These are phyloP conservation scores for Cyphellophora attinorum DNA, from an alignment of 2,329 filamentous ascomycete genomes.

Conservation along the genomic window DNA sequence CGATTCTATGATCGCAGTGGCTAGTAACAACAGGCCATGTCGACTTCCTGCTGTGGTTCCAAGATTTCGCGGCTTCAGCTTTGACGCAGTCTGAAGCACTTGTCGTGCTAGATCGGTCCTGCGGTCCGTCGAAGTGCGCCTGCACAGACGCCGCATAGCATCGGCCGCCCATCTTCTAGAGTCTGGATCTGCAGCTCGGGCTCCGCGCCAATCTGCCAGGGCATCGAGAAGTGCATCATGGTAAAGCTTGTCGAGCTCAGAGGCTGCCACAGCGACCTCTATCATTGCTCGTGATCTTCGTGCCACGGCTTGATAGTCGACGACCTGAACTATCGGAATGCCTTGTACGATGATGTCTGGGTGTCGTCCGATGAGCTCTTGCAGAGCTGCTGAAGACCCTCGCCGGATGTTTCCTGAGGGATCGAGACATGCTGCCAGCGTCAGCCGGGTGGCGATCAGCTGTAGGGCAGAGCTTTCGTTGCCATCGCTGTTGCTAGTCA, in stretches of 20 bases:
- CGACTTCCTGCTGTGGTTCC: constrained; percentile 31
- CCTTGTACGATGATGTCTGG: constrained; percentile 74
- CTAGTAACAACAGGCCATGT: constrained; percentile 33
- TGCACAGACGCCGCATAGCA: constrained; percentile 50
- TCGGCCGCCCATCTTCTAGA: constrained; percentile 64
- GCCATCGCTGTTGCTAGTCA: background rate
- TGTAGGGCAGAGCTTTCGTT: constrained; percentile 48
- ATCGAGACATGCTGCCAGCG: constrained; percentile 75
- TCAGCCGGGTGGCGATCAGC: constrained; percentile 68
- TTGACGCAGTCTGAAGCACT: constrained; percentile 16
- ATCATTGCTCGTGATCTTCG: constrained; percentile 73
- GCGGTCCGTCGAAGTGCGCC: constrained; percentile 15
- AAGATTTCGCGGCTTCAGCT: constrained; percentile 25
- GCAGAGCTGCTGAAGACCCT: constrained; percentile 83
- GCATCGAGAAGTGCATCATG: constrained; percentile 61
- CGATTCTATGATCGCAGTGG: constrained; percentile 29
- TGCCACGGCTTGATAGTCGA: constrained; percentile 90
- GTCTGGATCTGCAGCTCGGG: constrained; percentile 66
- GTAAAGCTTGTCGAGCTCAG: constrained; percentile 53
- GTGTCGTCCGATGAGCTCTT: constrained; percentile 88
- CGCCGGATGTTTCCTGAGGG: constrained; percentile 87
- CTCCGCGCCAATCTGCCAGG: constrained; percentile 75
- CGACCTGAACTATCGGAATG: constrained; percentile 75
- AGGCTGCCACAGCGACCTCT: constrained; percentile 62
- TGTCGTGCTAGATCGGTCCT: constrained; percentile 20